These are phyloP conservation scores for Albatrellus sp. DNA, from an alignment of 1,284 basidiomycete species.

Conservation along the genomic window DNA sequence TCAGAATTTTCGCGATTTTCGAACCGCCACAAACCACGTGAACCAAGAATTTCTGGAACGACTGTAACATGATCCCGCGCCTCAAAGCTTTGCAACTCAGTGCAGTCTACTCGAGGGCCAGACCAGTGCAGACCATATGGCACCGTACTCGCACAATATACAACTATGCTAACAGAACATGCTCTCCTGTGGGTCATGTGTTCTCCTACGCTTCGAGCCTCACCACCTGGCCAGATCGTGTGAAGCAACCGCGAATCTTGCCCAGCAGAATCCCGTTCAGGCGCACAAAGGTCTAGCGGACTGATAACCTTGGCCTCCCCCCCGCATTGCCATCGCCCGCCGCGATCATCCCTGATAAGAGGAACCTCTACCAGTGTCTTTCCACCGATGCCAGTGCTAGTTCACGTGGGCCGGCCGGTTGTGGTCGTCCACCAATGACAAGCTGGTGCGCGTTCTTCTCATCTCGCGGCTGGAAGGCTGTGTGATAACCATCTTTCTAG, in stretches of 20 bases:
- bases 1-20: too few species aligned
- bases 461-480: neutral
- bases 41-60: too few species aligned
- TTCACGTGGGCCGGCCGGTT: conserved; percentile 45
- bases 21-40: too few species aligned
- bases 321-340: conserved; percentile 82
- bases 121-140: too few species aligned
- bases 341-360: conserved; percentile 95
- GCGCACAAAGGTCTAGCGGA: conserved; percentile 83
- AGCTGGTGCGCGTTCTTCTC: conserved; percentile 47
- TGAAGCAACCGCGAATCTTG: conserved; percentile 77
- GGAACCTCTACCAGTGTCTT: conserved; percentile 86
- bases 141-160: too few species aligned
- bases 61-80: too few species aligned
- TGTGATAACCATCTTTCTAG: conserved; percentile 26
- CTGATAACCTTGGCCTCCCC: conserved; percentile 98
- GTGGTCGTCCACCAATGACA: conserved; percentile 68
- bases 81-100: too few species aligned
- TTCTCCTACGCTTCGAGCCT: conserved; percentile 12
- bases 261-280: conserved; percentile 96
- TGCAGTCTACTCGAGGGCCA: too few species aligned
- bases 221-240: conserved; percentile 9
- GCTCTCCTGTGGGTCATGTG: neutral
- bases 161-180: neutral
- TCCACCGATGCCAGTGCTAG: conserved; percentile 70